A percentile compares a stretch with the other conserved stretches of the same genome.
Conservation (phyloP, 75 land plant genomes). For the Cupressus sempervirens region DNA sequence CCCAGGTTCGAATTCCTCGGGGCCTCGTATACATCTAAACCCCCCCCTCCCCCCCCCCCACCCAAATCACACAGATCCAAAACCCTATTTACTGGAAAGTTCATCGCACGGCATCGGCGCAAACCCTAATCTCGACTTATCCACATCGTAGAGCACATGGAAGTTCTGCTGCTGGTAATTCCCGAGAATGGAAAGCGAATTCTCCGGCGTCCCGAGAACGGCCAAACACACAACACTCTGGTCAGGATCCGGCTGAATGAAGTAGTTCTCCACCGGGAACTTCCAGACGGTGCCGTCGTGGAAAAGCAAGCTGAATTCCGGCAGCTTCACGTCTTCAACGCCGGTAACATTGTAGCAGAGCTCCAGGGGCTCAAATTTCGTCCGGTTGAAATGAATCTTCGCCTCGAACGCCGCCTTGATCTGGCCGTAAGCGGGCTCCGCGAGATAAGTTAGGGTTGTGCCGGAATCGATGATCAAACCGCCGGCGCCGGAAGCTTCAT, state of each 20-base stretch:
- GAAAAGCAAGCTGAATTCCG: conserved; percentile 56
- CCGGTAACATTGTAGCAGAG: conserved; percentile 87
- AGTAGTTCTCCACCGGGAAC: conserved; percentile 74
- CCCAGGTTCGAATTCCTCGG: neutral
- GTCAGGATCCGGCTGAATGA: conserved; percentile 61
- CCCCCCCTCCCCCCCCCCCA: too few relatives aligned
- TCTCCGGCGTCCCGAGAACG: conserved; percentile 46
- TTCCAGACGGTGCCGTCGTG: conserved; percentile 56
- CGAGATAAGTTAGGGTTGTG: conserved; percentile 82
- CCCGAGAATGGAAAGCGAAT: conserved; percentile 67
- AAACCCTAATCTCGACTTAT: conserved; percentile 65
- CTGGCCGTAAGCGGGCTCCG: conserved; percentile 55
- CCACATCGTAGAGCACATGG: conserved; percentile 72
- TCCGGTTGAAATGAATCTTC: conserved; percentile 29
- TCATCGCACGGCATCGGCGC: conserved; percentile 68
- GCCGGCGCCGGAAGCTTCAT: conserved; percentile 30
- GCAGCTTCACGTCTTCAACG: conserved; percentile 40
- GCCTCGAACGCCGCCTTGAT: conserved; percentile 58
- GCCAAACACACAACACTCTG: conserved; percentile 66
- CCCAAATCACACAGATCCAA: neutral
- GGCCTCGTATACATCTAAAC: neutral
- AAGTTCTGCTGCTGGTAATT: conserved; percentile 94
- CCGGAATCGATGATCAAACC: conserved; percentile 95
- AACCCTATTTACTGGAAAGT: neutral
- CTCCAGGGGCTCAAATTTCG: conserved; percentile 36